Base-by-base conservation (phyloP, 2,329 filamentous ascomycete genomes). In the Graphilbum sp. region DNA sequence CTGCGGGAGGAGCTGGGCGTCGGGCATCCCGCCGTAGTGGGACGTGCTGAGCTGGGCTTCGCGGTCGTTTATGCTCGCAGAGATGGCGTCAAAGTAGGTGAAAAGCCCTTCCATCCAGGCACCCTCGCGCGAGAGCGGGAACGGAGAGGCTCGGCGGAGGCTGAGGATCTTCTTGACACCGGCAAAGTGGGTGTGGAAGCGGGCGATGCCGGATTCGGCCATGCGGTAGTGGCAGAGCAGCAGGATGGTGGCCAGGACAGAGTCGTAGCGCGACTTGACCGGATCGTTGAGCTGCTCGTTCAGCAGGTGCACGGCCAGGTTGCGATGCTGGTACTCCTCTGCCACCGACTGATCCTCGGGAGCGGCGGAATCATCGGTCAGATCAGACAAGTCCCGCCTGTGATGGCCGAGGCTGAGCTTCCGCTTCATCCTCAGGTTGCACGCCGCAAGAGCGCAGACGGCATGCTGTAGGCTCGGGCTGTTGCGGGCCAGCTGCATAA, bases 81-180 rank as follows among this genome's bases (percentile, higher is more conserved):
- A 86, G 60, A 95, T 84, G 39, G 87, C 84, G 55, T 95, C 88
- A 53, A 93, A 92, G 67, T 88, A 93, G 25, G 84, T 90, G 52
- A 95, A 95, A 48, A 94, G 75, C 32, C 84, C 77, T 50, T 92
- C 83, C 63, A 94, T 88, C 87, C 87, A 95, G 12, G 77, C 74
- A 41, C 84, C 80, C 43, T 86, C 81, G 36, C 75, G 72, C 56
- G 50, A 75, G 50, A 53, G 67, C 58, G 53, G 72, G 39, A 57
- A 60, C 1, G 61, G 58, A 18, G 62, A 62, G 4, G 60, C 54
- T 46, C 79, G 72, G 42, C 86, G 72, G 60, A 94, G 72, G 4
- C 77, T 72, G 11, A 95, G 69, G 24, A 96, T 75, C 62, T 92
- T 92, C 59, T 86, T 87, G 30, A 95, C 86, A 0, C 88, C 87